phyloP scores from a whole-genome alignment of 208 protist species.

The Crithidia acanthocephali region DNA sequence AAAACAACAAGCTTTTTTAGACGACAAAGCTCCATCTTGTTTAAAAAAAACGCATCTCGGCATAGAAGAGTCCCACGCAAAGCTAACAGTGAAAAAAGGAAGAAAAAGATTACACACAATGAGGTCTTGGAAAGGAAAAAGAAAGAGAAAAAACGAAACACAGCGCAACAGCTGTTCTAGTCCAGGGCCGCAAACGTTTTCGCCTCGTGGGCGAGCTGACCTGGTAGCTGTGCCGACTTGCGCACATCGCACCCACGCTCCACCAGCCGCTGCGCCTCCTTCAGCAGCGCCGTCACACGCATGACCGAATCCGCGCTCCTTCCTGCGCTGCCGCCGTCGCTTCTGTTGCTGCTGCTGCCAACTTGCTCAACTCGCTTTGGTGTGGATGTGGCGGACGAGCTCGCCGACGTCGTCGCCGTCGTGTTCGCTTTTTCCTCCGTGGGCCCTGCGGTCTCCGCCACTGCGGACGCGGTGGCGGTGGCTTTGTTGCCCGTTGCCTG shows the following conservation, averaged over 20 bases:
- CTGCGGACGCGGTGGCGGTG: too few species aligned
- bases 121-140: neutral
- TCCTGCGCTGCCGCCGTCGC: neutral
- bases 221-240: constrained; percentile 16
- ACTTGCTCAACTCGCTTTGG: neutral
- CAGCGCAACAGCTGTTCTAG: neutral
- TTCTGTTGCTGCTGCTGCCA: neutral
- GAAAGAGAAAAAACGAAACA: constrained; percentile 5
- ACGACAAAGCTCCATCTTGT: too few species aligned
- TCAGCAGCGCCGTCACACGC: constrained; percentile 34
- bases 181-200: constrained; percentile 36
- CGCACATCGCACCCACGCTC: constrained; percentile 14
- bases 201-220: constrained; percentile 35
- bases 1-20: too few species aligned
- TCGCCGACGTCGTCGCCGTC: neutral
- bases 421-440: neutral
- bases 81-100: too few species aligned
- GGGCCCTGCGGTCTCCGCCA: neutral
- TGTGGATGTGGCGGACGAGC: constrained; percentile 9
- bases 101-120: too few species aligned
- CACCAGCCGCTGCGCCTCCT: constrained; percentile 36
- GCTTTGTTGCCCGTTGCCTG: neutral
- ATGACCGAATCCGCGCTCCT: constrained; percentile 7
- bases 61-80: too few species aligned
- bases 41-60: too few species aligned